Percentiles rank a stretch among this genome's conserved stretches.
Evolutionary conservation across 441 rosid genomes (phyloP).

Genomic region (Jatropha multifida): DNA sequence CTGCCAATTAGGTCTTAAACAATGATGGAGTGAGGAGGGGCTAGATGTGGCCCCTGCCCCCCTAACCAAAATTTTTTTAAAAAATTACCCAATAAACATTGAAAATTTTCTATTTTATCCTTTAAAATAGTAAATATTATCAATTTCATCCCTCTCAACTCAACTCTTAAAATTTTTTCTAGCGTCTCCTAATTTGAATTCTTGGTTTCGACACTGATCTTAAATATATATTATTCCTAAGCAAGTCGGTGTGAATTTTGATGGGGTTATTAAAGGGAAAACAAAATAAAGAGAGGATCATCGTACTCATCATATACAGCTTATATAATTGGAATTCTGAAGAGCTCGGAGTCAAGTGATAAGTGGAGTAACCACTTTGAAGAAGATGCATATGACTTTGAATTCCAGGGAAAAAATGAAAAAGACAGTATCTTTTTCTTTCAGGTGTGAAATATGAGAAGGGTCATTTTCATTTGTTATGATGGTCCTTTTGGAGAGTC

Average conservation of each 20-base stretch:
- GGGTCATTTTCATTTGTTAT: neutral
- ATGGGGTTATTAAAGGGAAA: neutral
- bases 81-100: too few relatives aligned
- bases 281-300: neutral
- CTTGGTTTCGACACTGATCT: too few relatives aligned
- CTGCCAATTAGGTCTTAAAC: too few relatives aligned
- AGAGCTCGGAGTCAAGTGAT: neutral
- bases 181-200: too few relatives aligned
- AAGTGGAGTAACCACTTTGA: slow-evolving; percentile 5
- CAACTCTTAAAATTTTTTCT: too few relatives aligned
- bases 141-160: too few relatives aligned
- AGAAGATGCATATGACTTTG: neutral
- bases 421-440: neutral
- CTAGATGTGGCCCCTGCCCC: too few relatives aligned
- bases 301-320: neutral
- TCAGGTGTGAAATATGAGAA: neutral
- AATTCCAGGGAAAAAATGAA: neutral
- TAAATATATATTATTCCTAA: too few relatives aligned
- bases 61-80: too few relatives aligned
- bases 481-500: neutral
- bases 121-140: too few relatives aligned
- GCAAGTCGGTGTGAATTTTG: neutral
- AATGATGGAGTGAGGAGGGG: too few relatives aligned
- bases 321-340: neutral
- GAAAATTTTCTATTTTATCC: too few relatives aligned